Evolutionary conservation across 2,329 filamentous ascomycete genomes (phyloP).

Genomic region (Aspergillus jensenii): DNA sequence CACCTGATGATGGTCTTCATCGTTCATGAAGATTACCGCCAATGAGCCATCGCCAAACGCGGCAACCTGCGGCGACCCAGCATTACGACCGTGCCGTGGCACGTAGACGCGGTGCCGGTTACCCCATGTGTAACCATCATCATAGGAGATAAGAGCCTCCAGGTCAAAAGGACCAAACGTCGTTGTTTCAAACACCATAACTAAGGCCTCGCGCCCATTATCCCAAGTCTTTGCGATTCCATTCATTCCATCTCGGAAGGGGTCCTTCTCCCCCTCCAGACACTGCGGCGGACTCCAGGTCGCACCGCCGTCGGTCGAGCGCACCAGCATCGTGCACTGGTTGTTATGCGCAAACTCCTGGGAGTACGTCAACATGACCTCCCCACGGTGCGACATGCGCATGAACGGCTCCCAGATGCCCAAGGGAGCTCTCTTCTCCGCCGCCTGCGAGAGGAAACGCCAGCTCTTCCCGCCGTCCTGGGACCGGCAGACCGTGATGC

Average conservation of each 20-base stretch:
- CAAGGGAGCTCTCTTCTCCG: conserved; percentile 37
- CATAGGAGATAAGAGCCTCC: conserved; percentile 47
- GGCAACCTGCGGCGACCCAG: conserved; percentile 48
- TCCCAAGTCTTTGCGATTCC: conserved; percentile 40
- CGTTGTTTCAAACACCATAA: conserved; percentile 51
- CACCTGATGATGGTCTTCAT: conserved; percentile 39
- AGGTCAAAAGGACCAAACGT: conserved; percentile 42
- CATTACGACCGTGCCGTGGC: conserved; percentile 38
- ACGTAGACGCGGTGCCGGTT: conserved; percentile 43
- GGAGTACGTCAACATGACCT: conserved; percentile 49
- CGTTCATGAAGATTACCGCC: conserved; percentile 50
- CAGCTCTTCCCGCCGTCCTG: conserved; percentile 45
- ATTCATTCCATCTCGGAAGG: conserved; percentile 42
- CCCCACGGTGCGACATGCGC: conserved; percentile 37
- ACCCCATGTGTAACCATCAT: conserved; percentile 44
- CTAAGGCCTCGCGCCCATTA: conserved; percentile 34
- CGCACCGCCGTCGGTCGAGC: conserved; percentile 44
- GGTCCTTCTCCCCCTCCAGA: conserved; percentile 42
- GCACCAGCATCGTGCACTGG: conserved; percentile 52
- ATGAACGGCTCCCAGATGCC: conserved; percentile 55
- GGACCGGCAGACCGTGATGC: conserved; percentile 52
- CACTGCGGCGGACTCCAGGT: conserved; percentile 47
- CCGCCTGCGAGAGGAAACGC: conserved; percentile 47
- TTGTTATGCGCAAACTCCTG: conserved; percentile 48
- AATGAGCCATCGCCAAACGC: conserved; percentile 40